phyloP scores from a whole-genome alignment of 2,329 filamentous ascomycete genomes.

The Fusarium ramigenum region DNA sequence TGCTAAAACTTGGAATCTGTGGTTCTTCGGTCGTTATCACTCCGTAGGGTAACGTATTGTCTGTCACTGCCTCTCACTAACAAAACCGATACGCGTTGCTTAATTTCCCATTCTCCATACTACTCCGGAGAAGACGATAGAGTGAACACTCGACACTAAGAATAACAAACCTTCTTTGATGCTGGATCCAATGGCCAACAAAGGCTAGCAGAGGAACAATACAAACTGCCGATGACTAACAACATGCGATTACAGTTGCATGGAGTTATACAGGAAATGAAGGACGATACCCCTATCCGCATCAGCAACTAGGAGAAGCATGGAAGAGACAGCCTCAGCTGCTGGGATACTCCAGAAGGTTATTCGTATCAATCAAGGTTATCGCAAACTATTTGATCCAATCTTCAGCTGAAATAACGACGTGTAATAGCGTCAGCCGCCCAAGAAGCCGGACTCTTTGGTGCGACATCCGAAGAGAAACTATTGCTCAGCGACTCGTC shows the following conservation, averaged over 20 bases:
- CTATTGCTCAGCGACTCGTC: constrained; percentile 5
- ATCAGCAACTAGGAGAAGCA: neutral
- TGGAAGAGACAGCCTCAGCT: neutral
- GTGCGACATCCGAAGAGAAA: constrained; percentile 19
- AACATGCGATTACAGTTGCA: neutral
- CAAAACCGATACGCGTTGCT: neutral
- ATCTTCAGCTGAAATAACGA: constrained; percentile 7
- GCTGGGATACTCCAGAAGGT: neutral
- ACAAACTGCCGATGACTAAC: neutral
- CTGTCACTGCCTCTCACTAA: neutral
- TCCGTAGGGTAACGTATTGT: neutral
- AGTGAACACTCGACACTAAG: constrained; percentile 6
- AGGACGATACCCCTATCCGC: neutral
- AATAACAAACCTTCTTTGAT: constrained; percentile 11
- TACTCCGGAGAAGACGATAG: neutral
- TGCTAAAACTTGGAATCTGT: constrained; percentile 2
- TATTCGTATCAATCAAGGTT: constrained; percentile 10
- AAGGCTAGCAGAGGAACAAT: neutral
- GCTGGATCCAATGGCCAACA: neutral
- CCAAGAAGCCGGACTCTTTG: neutral
- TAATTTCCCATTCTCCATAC: constrained; percentile 10
- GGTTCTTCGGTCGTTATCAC: neutral
- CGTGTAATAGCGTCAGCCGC: neutral
- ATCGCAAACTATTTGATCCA: neutral
- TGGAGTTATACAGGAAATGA: constrained; percentile 9